phyloP scores from a whole-genome alignment of 2,329 filamentous ascomycete genomes.

The Daldinia sp. region DNA sequence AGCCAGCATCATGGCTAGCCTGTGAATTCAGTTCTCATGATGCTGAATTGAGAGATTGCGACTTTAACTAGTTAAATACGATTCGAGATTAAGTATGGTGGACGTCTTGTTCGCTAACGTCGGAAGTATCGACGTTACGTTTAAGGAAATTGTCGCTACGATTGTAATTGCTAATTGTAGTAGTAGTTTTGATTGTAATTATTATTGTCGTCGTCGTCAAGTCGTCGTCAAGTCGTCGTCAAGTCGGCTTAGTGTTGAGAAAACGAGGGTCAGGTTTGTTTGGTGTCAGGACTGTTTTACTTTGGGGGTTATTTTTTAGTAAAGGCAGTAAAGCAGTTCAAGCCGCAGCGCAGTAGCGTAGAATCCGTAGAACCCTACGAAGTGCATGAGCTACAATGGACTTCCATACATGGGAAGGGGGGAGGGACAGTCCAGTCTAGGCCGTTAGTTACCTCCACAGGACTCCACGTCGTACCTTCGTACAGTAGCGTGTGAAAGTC shows the following conservation, averaged over 20 bases:
- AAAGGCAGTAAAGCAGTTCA: no score
- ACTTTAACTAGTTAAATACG: background rate
- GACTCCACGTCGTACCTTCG: constrained; percentile 26
- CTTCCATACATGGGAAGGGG: background rate
- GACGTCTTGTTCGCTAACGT: background rate
- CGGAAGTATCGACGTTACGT: background rate
- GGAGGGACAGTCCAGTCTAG: background rate
- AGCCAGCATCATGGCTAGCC: constrained; percentile 24
- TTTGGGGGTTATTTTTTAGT: constrained; percentile 1
- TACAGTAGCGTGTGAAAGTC: constrained; percentile 29
- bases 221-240: no score
- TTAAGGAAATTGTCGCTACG: background rate
- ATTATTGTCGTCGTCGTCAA: constrained; percentile 2
- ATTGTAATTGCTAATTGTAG: background rate
- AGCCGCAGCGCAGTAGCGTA: background rate
- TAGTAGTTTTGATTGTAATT: background rate
- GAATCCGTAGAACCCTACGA: background rate
- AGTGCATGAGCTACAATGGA: no score
- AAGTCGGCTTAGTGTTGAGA: constrained; percentile 10
- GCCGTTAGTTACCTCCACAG: constrained; percentile 17
- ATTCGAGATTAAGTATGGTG: background rate
- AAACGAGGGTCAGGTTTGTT: constrained; percentile 12
- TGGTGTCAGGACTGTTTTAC: constrained; percentile 26
- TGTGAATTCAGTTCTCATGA: constrained; percentile 3
- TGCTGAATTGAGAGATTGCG: background rate